Base-by-base conservation (phyloP, 1,139 yeast genomes). In the Pichia sp. region DNA sequence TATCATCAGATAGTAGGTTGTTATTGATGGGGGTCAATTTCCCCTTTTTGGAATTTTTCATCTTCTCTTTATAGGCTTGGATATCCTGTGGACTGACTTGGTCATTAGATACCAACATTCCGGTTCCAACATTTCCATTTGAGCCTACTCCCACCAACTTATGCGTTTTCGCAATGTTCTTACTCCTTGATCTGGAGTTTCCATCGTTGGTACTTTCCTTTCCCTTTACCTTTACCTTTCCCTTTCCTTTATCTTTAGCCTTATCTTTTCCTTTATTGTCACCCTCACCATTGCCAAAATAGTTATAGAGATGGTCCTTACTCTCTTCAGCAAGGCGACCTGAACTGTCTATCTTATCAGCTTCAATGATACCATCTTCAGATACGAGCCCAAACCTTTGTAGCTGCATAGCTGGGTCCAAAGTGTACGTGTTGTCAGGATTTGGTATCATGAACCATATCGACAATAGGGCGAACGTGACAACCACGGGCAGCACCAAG, bases 311-410 rank as follows among this genome's bases (percentile, higher is more conserved):
- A n/a, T n/a, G n/a, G n/a, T n/a, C n/a, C n/a, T n/a, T n/a, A n/a
- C n/a, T n/a, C n/a, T n/a, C n/a, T n/a, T n/a, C n/a, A n/a, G n/a
- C n/a, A n/a, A n/a, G n/a, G n/a, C n/a, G n/a, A n/a, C n/a, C n/a
- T n/a, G 35, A 23, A 23, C 13, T 23, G n/a, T 23, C 22, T 28
- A 37, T 16, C 6, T 21, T 14, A 22, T 32, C 27, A 3, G 30
- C 22, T 23, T 37, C 36, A 3, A 40, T 22, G 12, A 28, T 26
- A 9, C 44, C 44, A 12, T 40, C 39, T 18, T 40, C 44, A 4
- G 37, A 27, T 3, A 40, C 44, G 6, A 40, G 10, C 2, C 42
- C 42, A 18, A 20, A 36, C 19, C 29, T 22, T 21, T 33, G 39
- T 11, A 25, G 29, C 18, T 36, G 29, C 15, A 30, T 15, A 3